These are phyloP conservation scores for Jasminum sambac DNA, from an alignment of 257 asterid species.

Conservation along the genomic window DNA sequence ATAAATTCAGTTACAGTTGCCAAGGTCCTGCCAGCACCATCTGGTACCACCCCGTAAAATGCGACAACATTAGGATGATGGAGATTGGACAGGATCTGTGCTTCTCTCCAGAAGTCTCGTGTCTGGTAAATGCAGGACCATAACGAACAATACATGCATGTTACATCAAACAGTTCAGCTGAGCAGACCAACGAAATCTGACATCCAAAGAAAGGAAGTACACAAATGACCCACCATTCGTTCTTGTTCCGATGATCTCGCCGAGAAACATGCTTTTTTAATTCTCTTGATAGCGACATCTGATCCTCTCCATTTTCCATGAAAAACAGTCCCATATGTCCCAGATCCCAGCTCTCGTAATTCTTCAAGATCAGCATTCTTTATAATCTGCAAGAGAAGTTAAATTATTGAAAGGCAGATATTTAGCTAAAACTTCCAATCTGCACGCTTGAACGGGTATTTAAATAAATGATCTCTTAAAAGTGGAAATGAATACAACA, in stretches of 20 bases:
- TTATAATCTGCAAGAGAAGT: slow-evolving; percentile 52
- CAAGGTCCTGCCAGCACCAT: slow-evolving; percentile 76
- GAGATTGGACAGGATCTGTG: slow-evolving; percentile 63
- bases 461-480: slow-evolving; percentile 10
- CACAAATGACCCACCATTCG: slow-evolving; percentile 56
- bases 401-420: slow-evolving; percentile 1
- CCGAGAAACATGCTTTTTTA: slow-evolving; percentile 62
- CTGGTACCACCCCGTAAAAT: slow-evolving; percentile 85
- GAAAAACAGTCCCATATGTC: slow-evolving; percentile 76
- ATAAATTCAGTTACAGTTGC: slow-evolving; percentile 77
- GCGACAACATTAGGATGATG: slow-evolving; percentile 85
- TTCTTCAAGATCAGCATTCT: slow-evolving; percentile 82
- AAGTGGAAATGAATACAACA: slow-evolving; percentile 14
- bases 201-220: slow-evolving; percentile 8
- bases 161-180: slow-evolving; percentile 18
- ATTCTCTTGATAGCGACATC: slow-evolving; percentile 82
- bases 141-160: slow-evolving; percentile 7
- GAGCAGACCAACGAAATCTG: slow-evolving; percentile 5
- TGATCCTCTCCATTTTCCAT: slow-evolving; percentile 84
- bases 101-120: slow-evolving; percentile 82
- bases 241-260: slow-evolving; percentile 68
- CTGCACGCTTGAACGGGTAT: slow-evolving; percentile 11
- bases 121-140: slow-evolving; percentile 36
- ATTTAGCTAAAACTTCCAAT: slow-evolving; percentile 14
- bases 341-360: slow-evolving; percentile 76